Percentiles rank a stretch among this genome's conserved stretches.
Evolutionary conservation across 2,329 filamentous ascomycete genomes (phyloP).

Genomic region (Sphaceloma murrayae): DNA sequence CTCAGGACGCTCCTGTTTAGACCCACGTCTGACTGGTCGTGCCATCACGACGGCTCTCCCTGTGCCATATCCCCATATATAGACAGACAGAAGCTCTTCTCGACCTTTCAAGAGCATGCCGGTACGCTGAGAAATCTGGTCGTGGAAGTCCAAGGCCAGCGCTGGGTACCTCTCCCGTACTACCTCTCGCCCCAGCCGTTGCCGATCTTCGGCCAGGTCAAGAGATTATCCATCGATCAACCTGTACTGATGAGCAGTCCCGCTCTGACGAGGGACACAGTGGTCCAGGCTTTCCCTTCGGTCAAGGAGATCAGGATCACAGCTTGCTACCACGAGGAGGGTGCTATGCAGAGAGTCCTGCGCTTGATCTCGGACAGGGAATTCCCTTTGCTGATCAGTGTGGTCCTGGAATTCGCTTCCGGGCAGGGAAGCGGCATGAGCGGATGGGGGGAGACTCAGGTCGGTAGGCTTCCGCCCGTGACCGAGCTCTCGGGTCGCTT

Average conservation of each 20-base stretch:
- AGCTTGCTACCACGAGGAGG: background rate
- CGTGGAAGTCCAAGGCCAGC: background rate
- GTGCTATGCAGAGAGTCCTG: background rate
- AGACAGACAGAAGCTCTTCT: background rate
- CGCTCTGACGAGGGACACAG: background rate
- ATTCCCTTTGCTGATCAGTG: no score
- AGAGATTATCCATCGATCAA: background rate
- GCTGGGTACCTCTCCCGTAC: background rate
- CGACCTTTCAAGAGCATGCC: background rate
- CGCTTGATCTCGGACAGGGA: no score
- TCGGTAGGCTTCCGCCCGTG: no score
- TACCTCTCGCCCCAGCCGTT: background rate
- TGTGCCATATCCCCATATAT: background rate
- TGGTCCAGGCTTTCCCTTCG: background rate
- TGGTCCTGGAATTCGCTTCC: no score
- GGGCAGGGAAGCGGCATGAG: no score
- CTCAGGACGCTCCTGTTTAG: background rate
- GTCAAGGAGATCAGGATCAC: background rate
- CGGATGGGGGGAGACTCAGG: no score
- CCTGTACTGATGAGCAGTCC: background rate
- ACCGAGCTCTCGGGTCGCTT: no score
- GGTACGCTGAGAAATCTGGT: background rate
- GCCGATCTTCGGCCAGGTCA: background rate
- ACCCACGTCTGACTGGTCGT: background rate
- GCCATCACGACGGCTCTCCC: background rate